A percentile compares a stretch with the other conserved stretches of the same genome.
Evolutionary conservation across 2,329 filamentous ascomycete species (phyloP).

Genomic region (Botrytis byssoidea): DNA sequence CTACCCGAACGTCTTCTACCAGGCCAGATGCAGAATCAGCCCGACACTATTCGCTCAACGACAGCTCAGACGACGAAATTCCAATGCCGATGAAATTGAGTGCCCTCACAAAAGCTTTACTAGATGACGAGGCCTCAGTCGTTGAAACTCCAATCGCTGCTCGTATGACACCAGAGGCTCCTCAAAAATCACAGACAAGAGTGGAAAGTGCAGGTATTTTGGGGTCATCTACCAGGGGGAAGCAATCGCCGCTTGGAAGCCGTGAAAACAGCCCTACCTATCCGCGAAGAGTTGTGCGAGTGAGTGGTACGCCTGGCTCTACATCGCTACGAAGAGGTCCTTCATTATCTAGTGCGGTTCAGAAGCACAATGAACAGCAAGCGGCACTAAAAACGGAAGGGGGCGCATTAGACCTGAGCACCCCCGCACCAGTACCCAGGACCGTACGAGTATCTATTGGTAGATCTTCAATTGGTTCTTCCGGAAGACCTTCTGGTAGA

Average conservation of each 20-base stretch:
- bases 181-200: conserved; percentile 25
- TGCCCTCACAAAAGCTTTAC: conserved; percentile 82
- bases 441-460: conserved; percentile 36
- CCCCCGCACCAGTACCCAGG: conserved; percentile 36
- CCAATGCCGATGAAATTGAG: conserved; percentile 88
- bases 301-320: conserved; percentile 38
- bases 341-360: conserved; percentile 35
- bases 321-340: conserved; percentile 32
- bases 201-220: conserved; percentile 23
- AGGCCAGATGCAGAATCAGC: conserved; percentile 34
- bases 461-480: conserved; percentile 34
- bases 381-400: conserved; percentile 28
- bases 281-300: conserved; percentile 35
- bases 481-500: conserved; percentile 31
- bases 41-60: conserved; percentile 58
- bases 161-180: conserved; percentile 27
- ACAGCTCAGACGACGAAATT: conserved; percentile 94
- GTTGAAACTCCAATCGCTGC: conserved; percentile 28
- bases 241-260: conserved; percentile 23
- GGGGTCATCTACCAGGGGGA: conserved; percentile 15
- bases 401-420: conserved; percentile 37
- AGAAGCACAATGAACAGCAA: conserved; percentile 30
- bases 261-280: conserved; percentile 33
- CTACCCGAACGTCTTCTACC: conserved; percentile 45
- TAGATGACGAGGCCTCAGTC: conserved; percentile 56